phyloP scores from a whole-genome alignment of 352 stramenopile genomes.

The Globisporangium recalcitrans region DNA sequence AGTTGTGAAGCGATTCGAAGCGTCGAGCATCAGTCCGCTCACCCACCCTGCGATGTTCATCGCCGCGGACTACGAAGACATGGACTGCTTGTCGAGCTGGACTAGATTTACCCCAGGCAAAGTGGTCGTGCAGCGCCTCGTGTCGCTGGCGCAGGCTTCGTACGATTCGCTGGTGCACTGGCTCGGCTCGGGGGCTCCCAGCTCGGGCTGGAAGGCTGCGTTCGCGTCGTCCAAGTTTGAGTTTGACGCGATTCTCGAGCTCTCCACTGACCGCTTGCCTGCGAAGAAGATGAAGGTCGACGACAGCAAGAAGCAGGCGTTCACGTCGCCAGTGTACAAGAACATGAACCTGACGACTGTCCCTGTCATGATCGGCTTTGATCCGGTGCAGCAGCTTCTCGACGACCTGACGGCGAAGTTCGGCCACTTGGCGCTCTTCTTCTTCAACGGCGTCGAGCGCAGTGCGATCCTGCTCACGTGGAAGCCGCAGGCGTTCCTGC shows the following conservation, averaged over 20 bases:
- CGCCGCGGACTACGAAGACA: constrained; percentile 70
- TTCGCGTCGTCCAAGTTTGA: constrained; percentile 50
- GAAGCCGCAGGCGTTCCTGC: constrained; percentile 78
- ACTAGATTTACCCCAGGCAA: constrained; percentile 59
- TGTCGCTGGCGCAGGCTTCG: constrained; percentile 52
- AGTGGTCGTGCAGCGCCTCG: constrained; percentile 60
- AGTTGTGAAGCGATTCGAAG: constrained; percentile 72
- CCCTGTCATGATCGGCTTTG: constrained; percentile 66
- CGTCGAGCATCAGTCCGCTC: constrained; percentile 43
- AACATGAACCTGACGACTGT: constrained; percentile 74
- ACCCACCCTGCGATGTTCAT: constrained; percentile 78
- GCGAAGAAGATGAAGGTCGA: constrained; percentile 58
- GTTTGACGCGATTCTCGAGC: constrained; percentile 58
- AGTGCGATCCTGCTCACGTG: constrained; percentile 69
- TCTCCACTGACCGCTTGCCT: constrained; percentile 48
- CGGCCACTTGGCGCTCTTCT: constrained; percentile 72
- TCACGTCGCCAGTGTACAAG: constrained; percentile 76
- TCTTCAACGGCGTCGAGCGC: constrained; percentile 61
- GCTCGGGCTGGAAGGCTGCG: constrained; percentile 55
- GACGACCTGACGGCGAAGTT: constrained; percentile 49
- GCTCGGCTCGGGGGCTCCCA: constrained; percentile 46
- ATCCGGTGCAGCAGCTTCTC: constrained; percentile 67
- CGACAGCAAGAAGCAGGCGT: constrained; percentile 61
- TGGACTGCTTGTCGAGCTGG: constrained; percentile 80
- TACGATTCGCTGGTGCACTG: constrained; percentile 54